A percentile compares a stretch with the other conserved stretches of the same genome.
phyloP scores from a whole-genome alignment of 2,329 filamentous ascomycete genomes.

The Waltergamsia citrina region DNA sequence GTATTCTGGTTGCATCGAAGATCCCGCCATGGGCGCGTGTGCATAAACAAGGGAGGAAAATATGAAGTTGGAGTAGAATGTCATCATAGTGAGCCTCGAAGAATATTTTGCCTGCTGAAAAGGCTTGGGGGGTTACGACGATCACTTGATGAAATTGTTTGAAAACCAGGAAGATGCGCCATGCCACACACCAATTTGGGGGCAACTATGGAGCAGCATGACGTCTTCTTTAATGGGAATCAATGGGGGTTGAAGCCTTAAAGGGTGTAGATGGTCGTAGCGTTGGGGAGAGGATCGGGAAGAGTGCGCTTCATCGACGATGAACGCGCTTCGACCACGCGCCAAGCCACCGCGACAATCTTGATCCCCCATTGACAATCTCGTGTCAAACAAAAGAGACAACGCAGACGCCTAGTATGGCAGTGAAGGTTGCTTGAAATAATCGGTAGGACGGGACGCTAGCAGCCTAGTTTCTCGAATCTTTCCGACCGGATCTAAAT shows the following conservation, averaged over 20 bases:
- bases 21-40: background rate
- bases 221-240: too few species aligned
- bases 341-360: constrained; percentile 1
- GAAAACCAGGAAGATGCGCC: too few species aligned
- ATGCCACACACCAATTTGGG: too few species aligned
- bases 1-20: background rate
- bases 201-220: too few species aligned
- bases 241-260: background rate
- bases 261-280: too few species aligned
- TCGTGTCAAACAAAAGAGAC: background rate
- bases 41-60: background rate
- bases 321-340: background rate
- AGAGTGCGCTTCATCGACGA: constrained; percentile 2
- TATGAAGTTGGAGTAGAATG: constrained; percentile 1
- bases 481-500: too few species aligned
- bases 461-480: background rate
- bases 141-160: too few species aligned
- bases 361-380: constrained; percentile 1
- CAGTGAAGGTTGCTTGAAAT: too few species aligned
- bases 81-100: constrained; percentile 3
- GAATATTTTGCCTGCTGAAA: too few species aligned
- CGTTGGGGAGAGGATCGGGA: constrained; percentile 4
- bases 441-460: too few species aligned
- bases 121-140: too few species aligned
- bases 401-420: background rate